A percentile compares a stretch with the other conserved stretches of the same genome.
Evolutionary conservation across 139 green algal genomes (phyloP).

Genomic region (Micractinium conductrix): DNA sequence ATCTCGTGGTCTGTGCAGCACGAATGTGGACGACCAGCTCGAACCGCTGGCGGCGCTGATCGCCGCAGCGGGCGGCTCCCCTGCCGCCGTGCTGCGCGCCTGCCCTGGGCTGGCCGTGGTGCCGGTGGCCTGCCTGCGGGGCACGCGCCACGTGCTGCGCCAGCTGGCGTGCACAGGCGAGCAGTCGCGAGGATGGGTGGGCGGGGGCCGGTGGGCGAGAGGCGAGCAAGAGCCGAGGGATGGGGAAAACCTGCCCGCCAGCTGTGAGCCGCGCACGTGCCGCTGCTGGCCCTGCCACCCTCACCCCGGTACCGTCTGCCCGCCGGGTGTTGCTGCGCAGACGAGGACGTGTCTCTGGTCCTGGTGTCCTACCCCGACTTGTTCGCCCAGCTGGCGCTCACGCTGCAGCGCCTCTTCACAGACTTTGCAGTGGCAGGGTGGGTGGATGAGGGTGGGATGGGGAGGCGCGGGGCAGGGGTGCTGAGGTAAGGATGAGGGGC

Average conservation of each 20-base stretch:
- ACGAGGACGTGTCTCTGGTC: not conserved
- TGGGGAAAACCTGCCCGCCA: no score
- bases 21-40: slow-evolving; percentile 1
- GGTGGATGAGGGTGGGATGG: no score
- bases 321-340: not conserved
- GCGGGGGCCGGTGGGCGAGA: no score
- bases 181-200: no score
- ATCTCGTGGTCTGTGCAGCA: not conserved
- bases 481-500: no score
- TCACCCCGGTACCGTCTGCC: no score
- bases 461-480: no score
- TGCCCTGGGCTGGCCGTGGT: not conserved
- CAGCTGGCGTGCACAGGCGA: slow-evolving; percentile 2
- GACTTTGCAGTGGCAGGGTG: no score
- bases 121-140: not conserved
- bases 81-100: not conserved
- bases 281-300: not conserved
- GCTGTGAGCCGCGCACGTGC: not conserved
- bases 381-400: not conserved
- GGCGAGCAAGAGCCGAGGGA: no score
- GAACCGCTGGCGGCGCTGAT: not conserved
- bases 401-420: not conserved
- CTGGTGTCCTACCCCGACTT: not conserved
- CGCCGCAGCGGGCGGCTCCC: not conserved
- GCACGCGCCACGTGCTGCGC: slow-evolving; percentile 11